Evolutionary conservation across 1,139 yeast genomes (phyloP).

Genomic region (Scheffersomyces titani): DNA sequence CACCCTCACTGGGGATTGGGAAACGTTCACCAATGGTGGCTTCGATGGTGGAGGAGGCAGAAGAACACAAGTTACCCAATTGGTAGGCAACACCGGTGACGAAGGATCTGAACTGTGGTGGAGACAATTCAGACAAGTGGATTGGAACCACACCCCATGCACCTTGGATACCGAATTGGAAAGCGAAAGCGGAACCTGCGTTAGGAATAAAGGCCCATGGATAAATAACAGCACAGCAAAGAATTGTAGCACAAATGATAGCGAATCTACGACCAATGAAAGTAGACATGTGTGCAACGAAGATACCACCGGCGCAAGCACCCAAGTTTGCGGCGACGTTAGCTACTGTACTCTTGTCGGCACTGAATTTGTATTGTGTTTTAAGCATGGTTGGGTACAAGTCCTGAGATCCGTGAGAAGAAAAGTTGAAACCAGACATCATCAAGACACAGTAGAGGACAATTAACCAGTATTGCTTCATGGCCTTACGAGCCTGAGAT

Average conservation of each 20-base stretch:
- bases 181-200: slow-evolving; percentile 70
- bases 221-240: slow-evolving; percentile 67
- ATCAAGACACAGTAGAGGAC: slow-evolving; percentile 35
- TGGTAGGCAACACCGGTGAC: slow-evolving; percentile 78
- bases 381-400: slow-evolving; percentile 66
- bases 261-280: slow-evolving; percentile 62
- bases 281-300: slow-evolving; percentile 61
- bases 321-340: slow-evolving; percentile 72
- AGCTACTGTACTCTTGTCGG: slow-evolving; percentile 61
- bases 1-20: slow-evolving; percentile 43
- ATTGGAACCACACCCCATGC: slow-evolving; percentile 88
- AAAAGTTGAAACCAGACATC: slow-evolving; percentile 53
- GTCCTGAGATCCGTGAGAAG: slow-evolving; percentile 77
- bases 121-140: slow-evolving; percentile 74
- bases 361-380: slow-evolving; percentile 51
- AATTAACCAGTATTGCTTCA: slow-evolving; percentile 40
- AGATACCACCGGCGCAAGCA: slow-evolving; percentile 65
- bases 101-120: slow-evolving; percentile 72
- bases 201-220: slow-evolving; percentile 73
- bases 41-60: slow-evolving; percentile 84
- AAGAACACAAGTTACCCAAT: slow-evolving; percentile 79
- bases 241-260: slow-evolving; percentile 51
- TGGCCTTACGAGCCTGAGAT: slow-evolving; percentile 26
- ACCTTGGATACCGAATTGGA: slow-evolving; percentile 83
- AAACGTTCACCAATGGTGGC: slow-evolving; percentile 69